Evolutionary conservation across 352 stramenopile genomes (phyloP).

Genomic region (Pythium sukuiense): DNA sequence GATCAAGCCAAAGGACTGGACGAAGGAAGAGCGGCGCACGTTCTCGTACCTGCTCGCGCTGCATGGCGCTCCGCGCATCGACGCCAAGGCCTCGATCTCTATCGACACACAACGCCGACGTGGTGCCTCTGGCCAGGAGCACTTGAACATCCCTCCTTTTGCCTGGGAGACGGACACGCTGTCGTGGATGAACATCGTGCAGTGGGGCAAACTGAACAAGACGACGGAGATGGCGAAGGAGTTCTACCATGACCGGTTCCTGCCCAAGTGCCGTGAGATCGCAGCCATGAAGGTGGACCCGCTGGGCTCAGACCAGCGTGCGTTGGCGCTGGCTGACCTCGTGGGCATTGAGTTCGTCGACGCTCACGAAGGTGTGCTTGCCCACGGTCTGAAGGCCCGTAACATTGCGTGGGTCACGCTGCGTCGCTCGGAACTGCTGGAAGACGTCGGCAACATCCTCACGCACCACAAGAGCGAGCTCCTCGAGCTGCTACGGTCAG

Average conservation of each 20-base stretch:
- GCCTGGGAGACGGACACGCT: slow-evolving; percentile 77
- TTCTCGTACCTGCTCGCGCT: slow-evolving; percentile 80
- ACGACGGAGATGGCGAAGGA: slow-evolving; percentile 51
- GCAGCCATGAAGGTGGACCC: slow-evolving; percentile 80
- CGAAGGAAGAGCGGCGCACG: slow-evolving; percentile 78
- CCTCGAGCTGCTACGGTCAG: slow-evolving; percentile 55
- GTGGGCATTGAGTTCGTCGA: slow-evolving; percentile 89
- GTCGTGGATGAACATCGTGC: slow-evolving; percentile 83
- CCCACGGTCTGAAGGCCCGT: slow-evolving; percentile 82
- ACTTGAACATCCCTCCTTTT: slow-evolving; percentile 44
- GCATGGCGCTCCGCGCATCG: slow-evolving; percentile 72
- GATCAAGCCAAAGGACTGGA: slow-evolving; percentile 83
- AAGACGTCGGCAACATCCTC: slow-evolving; percentile 69
- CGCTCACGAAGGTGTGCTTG: slow-evolving; percentile 76
- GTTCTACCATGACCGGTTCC: slow-evolving; percentile 78
- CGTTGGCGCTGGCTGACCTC: slow-evolving; percentile 66
- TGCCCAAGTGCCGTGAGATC: slow-evolving; percentile 75
- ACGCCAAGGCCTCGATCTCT: slow-evolving; percentile 47
- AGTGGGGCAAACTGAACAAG: slow-evolving; percentile 85
- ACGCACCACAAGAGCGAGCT: slow-evolving; percentile 41
- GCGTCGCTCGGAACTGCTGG: slow-evolving; percentile 68
- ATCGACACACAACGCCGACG: slow-evolving; percentile 12
- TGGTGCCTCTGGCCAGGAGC: slow-evolving; percentile 5
- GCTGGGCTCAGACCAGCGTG: slow-evolving; percentile 72
- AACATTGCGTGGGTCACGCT: slow-evolving; percentile 84